Percentiles rank a stretch among this genome's conserved stretches.
Evolutionary conservation across 306 rosid genomes (phyloP).

Genomic region (Cicer judaicum): DNA sequence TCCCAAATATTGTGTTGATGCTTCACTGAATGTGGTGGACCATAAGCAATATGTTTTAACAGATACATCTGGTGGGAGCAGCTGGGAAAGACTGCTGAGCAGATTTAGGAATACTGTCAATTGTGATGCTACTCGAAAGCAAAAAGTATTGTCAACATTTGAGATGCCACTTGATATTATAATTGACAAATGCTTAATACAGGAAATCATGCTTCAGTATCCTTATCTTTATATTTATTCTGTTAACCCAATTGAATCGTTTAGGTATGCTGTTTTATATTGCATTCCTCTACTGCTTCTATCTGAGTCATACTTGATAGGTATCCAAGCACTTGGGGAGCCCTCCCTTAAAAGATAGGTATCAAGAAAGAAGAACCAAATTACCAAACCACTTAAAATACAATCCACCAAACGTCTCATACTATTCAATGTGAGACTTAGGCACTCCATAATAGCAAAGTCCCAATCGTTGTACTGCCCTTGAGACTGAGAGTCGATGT

Average conservation of each 20-base stretch:
- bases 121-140: slow-evolving; percentile 51
- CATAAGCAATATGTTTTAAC: slow-evolving; percentile 43
- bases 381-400: slow-evolving; percentile 11
- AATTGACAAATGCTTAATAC: slow-evolving; percentile 85
- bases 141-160: slow-evolving; percentile 51
- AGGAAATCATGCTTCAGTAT: slow-evolving; percentile 96
- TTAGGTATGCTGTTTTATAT: slow-evolving; percentile 16
- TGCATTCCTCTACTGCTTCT: slow-evolving; percentile 31
- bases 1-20: slow-evolving; percentile 39
- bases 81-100: slow-evolving; percentile 85
- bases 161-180: slow-evolving; percentile 88
- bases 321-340: background rate
- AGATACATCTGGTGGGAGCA: slow-evolving; percentile 77
- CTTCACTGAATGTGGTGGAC: slow-evolving; percentile 49
- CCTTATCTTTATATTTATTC: slow-evolving; percentile 53
- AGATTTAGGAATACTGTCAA: slow-evolving; percentile 46
- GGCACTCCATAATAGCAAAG: slow-evolving; percentile 11
- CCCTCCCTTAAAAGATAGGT: background rate
- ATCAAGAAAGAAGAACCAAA: background rate
- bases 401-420: slow-evolving; percentile 1
- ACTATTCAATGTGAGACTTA: background rate
- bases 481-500: background rate
- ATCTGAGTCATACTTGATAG: slow-evolving; percentile 21
- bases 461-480: background rate
- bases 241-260: slow-evolving; percentile 24